Base-by-base conservation (phyloP, 1,284 basidiomycete genomes). In the Apiotrichum veenhuisii region DNA sequence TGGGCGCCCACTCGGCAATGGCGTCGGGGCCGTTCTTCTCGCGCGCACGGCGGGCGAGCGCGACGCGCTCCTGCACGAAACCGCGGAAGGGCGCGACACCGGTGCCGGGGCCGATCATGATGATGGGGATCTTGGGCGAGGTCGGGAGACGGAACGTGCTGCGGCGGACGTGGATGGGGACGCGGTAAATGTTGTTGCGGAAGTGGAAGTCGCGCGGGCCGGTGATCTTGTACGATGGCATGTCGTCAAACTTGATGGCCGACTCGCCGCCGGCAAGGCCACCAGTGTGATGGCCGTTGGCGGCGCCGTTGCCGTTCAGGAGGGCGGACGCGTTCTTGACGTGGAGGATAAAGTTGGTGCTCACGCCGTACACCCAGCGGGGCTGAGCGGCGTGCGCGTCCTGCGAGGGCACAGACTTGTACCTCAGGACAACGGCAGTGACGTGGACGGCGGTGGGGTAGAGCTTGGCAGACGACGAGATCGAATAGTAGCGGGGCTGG, bases 11-110 rank as follows among this genome's bases (percentile, higher is more conserved):
- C 73, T 97, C 93, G 26, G 86, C 85, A 64, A 98, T 85, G 3
- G 90, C 93, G 63, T 94, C 89, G 0, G 67, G 64, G 5, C 92
- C 91, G 69, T 91, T 91, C 84, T 96, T 97, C 71, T 93, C 93
- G 58, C 90, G 82, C 1, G 93, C 90, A 68, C 91, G 91, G 62
- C 91, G 87, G 17, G 94, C 95, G 44, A 96, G 86, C 14, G 92
- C 92, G 36, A 98, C 87, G 66, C 95, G 90, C 76, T 98, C 95
- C 79, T 98, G 96, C 9, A 98, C 85, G 75, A 98, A 98, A 1
- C 93, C 93, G 59, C 95, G 89, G 90, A 98, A 98, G 18, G 95
- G 95, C 36, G 95, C 95, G 52, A 98, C 92, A 80, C 93, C 92
- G 60, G 94, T 98, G 55, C 95, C 95, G 57, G 95, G 95, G 53